Evolutionary conservation across 305 asterid genomes (phyloP).

Genomic region (Plantago rigida): DNA sequence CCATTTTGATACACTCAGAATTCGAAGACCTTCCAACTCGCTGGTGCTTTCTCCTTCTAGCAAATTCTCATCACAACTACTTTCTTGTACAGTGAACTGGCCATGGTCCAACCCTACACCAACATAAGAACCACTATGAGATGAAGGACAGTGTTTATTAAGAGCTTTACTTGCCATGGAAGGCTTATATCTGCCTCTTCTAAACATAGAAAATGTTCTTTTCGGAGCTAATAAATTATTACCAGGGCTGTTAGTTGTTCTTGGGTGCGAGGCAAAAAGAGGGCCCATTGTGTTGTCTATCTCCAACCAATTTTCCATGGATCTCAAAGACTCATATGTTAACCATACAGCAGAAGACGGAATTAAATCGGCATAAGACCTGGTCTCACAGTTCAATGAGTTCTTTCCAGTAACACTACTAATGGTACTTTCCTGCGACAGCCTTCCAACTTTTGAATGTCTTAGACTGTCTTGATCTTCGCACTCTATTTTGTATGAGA

Average conservation of each 20-base stretch:
- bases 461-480: slow-evolving; percentile 70
- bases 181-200: slow-evolving; percentile 47
- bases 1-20: slow-evolving; percentile 73
- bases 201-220: slow-evolving; percentile 41
- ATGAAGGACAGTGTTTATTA: slow-evolving; percentile 30
- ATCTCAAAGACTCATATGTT: slow-evolving; percentile 72
- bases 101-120: slow-evolving; percentile 40
- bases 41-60: slow-evolving; percentile 51
- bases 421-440: slow-evolving; percentile 77
- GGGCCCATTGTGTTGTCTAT: slow-evolving; percentile 60
- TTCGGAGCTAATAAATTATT: slow-evolving; percentile 47
- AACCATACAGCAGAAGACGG: slow-evolving; percentile 72
- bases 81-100: slow-evolving; percentile 37
- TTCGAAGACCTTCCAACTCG: slow-evolving; percentile 60
- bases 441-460: slow-evolving; percentile 92
- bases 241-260: slow-evolving; percentile 42
- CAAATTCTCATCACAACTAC: slow-evolving; percentile 39
- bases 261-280: slow-evolving; percentile 42
- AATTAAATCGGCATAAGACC: slow-evolving; percentile 38
- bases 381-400: slow-evolving; percentile 39
- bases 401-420: slow-evolving; percentile 52
- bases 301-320: slow-evolving; percentile 75
- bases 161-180: slow-evolving; percentile 35
- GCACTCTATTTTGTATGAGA: slow-evolving; percentile 37
- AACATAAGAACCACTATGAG: slow-evolving; percentile 33